Conservation (phyloP, 2,329 filamentous ascomycete species). For the Aspergillus clavatus region DNA sequence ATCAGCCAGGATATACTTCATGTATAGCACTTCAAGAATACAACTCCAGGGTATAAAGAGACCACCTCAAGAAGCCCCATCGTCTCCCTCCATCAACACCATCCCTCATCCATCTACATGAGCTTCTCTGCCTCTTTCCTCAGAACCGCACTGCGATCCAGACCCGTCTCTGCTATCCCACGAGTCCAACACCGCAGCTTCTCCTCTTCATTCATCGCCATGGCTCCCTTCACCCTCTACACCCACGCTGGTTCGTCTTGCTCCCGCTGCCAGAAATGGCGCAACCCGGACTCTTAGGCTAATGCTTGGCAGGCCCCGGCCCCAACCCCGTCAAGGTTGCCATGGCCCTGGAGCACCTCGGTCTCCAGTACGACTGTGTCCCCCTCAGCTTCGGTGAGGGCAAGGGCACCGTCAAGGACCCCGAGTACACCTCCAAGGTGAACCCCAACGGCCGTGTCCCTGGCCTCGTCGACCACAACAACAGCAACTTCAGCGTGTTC, state of each 20-base stretch:
- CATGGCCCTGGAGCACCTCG: background rate
- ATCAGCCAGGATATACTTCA: too few species aligned
- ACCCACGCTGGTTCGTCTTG: background rate
- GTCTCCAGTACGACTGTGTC: background rate
- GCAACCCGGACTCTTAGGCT: background rate
- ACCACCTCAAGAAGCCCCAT: background rate
- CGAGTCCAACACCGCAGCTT: background rate
- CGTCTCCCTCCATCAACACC: background rate
- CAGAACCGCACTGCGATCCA: background rate
- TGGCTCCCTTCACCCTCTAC: background rate
- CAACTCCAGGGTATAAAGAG: background rate
- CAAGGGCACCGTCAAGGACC: background rate
- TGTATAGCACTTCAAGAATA: too few species aligned
- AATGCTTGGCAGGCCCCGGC: background rate
- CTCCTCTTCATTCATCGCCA: background rate
- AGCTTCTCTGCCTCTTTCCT: background rate
- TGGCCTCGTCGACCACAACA: background rate
- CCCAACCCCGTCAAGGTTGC: background rate
- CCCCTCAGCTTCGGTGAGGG: background rate
- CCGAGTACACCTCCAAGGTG: background rate
- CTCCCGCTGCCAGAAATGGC: too few species aligned
- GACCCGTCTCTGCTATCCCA: background rate
- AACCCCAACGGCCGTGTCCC: background rate
- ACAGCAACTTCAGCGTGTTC: background rate
- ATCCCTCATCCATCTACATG: background rate